These are phyloP conservation scores for Wickerhamomyces bovis DNA, from an alignment of 805 yeast species.

Conservation along the genomic window DNA sequence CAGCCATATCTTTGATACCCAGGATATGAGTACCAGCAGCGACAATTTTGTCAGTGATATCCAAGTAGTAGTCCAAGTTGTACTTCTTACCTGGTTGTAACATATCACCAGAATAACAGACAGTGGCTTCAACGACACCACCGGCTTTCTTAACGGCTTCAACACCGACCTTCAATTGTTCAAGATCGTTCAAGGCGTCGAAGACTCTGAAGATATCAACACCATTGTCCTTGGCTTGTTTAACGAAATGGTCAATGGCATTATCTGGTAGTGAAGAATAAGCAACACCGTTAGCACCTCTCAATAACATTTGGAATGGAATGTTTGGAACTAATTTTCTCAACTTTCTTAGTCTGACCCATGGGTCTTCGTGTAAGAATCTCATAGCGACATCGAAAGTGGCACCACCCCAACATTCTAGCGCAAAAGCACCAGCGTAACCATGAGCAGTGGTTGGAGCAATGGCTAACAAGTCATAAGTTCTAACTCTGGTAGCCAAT, in stretches of 20 bases:
- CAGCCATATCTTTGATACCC: conserved; percentile 99
- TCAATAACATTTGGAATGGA: conserved; percentile 97
- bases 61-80: conserved; percentile 83
- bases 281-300: conserved; percentile 99
- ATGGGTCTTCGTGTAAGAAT: conserved; percentile 96
- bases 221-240: conserved; percentile 92
- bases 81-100: conserved; percentile 92
- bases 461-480: conserved; percentile 83
- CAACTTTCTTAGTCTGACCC: conserved; percentile 89
- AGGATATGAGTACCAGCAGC: conserved; percentile 92
- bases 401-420: conserved; percentile 99
- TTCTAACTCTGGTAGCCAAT: conserved; percentile 95
- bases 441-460: conserved; percentile 95
- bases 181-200: conserved; percentile 95
- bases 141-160: conserved; percentile 98
- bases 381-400: conserved; percentile 99
- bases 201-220: conserved; percentile 97
- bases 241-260: conserved; percentile 95
- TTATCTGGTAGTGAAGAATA: conserved; percentile 97
- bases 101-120: conserved; percentile 99
- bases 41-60: conserved; percentile 77
- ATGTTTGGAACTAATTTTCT: conserved; percentile 93
- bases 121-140: conserved; percentile 97
- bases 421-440: conserved; percentile 81
- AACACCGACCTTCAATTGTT: conserved; percentile 94